Base-by-base conservation (phyloP, 257 asterid species). In the Salvia splendens region DNA sequence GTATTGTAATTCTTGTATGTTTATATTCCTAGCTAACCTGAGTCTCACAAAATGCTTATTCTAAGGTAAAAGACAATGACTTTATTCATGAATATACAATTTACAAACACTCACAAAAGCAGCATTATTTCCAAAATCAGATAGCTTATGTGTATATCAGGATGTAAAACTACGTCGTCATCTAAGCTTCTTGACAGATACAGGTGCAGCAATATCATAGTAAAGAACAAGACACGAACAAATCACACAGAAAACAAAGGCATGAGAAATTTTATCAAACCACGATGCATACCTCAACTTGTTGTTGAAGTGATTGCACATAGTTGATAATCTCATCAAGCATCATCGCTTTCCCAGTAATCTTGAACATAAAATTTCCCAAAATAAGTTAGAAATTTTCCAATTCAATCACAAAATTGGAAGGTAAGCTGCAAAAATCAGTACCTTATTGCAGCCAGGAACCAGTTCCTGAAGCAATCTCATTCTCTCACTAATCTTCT, bases 291-390 rank as follows among this genome's bases (percentile, higher is more conserved):
- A 93, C 99, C 99, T 93, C 97, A 42, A 93, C 99, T 61, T 93
- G 96, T 64, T 90, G 97, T 65, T 93, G 96, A 65, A 92, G 91
- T 11, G 96, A 92, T 73, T 92, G 97, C 58, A 92, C 96, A 58
- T 92, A 92, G 81, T 93, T 93, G 80, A 93, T 93, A 59, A 93
- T 93, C 86, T 93, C 99, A 81, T 93, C 99, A 38, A 90, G 97
- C 95, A 93, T 90, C 86, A 93, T 87, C 7, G 99, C 99, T 81
- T 93, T 93, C 64, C 97, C 99, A 59, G 95, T 90, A 69, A 93
- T 90, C 99, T 93, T 64, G 41, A 57, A 38, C 58, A 80, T 69
- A 80, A 61, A 53, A 10, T 53, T 12, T 6, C 3, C 58, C 42
- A 38, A 61, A 40, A 67, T 40, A 5, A 35, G 11, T 71, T 30